Base-by-base conservation (phyloP, 306 rosid genomes). In the Lagenaria siceraria region DNA sequence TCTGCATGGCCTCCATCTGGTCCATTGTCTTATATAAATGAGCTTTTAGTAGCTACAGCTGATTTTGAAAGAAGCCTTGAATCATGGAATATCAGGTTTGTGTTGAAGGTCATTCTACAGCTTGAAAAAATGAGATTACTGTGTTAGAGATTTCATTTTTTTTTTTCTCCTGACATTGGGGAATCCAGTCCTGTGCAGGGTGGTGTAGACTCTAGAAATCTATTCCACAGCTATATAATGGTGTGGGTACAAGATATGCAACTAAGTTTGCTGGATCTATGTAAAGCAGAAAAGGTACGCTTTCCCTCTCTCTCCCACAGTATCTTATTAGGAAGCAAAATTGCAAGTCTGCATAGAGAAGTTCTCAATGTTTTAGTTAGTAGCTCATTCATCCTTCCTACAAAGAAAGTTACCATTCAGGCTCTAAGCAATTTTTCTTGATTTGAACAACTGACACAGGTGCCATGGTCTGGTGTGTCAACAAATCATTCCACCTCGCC, bases 211-310 rank as follows among this genome's bases (percentile, higher is more conserved):
- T 87, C 98, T 10, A 95, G 87, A 85, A 89, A 84, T 84, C 80
- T 90, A 81, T 95, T 95, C 82, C 97, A 95, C 81, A 84, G 86
- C 80, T 95, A 95, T 81, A 90, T 92, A 80, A 78, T 92, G 89
- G 90, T 90, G 86, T 95, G 98, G 98, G 93, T 95, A 80, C 87
- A 92, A 81, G 98, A 92, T 83, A 89, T 92, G 97, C 89, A 95
- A 85, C 93, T 92, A 40, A 73, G 78, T 84, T 83, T 92, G 75
- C 92, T 92, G 80, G 98, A 95, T 78, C 87, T 82, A 69, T 92
- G 97, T 83, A 95, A 90, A 87, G 92, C 97, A 61, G 98, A 92
- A 87, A 95, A 95, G 96, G 98, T 92, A 85, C 54, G 13, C 25
- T 12, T 4, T 29, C 33, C 33, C 49, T 77, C 51, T 49, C 77